Base-by-base conservation (phyloP, 2,329 filamentous ascomycete genomes). In the Akanthomyces muscarius region DNA sequence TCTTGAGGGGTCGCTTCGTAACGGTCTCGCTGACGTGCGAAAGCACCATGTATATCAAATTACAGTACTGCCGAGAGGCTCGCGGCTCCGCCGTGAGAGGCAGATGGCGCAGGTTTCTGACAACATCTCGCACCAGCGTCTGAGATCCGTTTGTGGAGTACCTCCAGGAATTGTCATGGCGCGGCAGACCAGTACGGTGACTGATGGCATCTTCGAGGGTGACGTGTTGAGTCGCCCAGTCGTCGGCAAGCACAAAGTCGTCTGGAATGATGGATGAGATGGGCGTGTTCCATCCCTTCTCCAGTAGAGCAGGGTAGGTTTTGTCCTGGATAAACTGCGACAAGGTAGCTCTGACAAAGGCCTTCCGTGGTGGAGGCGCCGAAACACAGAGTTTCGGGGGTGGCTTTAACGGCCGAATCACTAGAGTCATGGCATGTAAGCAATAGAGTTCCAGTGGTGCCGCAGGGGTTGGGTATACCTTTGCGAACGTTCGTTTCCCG, bases 341-440 rank as follows among this genome's bases (percentile, higher is more conserved):
- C 14, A 85, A 69, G 0, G 75, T 74, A 1, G 80, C 80, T 5
- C 80, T 77, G 0, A 78, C 81, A 63, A 82, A 76, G 6, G 80
- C 78, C 68, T 85, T 85, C 21, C 23, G 81, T 82, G 5, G 76
- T 82, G 63, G 79, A 82, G 4, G 78, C 83, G 10, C 76, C 74
- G 64, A 78, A 80, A 70, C 82, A 84, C 1, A 85, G 71, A 0
- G 81, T 83, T 33, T 77, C 71, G 65, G 7, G 73, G 74, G 57
- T 73, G 65, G 45, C 77, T 76, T 61, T 76, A 75, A 5, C 75
- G 79, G 21, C 21, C 21, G 21, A 21, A 21, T 21, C 21, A 21
- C 21, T 21, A 21, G 21, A 21, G 21, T 21, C 21, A 21, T 21
- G 21, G 21, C 21, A 21, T 21, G 21, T 21, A 21, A 21, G 21